A percentile compares a stretch with the other conserved stretches of the same genome.
phyloP scores from a whole-genome alignment of 805 yeast species.

The Monosporozyma servazzii region DNA sequence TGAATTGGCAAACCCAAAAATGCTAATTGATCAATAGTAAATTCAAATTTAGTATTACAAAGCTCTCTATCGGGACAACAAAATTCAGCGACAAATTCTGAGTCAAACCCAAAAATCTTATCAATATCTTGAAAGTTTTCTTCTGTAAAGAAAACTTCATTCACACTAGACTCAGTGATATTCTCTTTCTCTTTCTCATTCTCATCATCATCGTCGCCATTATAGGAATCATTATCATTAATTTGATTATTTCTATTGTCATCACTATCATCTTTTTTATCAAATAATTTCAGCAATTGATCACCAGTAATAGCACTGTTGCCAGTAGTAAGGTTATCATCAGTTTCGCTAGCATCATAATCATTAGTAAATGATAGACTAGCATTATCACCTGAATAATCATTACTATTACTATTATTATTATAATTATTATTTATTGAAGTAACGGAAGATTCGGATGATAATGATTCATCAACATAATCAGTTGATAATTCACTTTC shows the following conservation, averaged over 20 bases:
- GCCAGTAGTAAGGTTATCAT: conserved; percentile 2
- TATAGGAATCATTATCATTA: background rate
- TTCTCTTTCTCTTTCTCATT: too few relatives aligned
- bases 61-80: conserved; percentile 76
- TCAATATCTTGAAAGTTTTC: conserved; percentile 26
- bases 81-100: conserved; percentile 71
- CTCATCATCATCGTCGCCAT: conserved; percentile 4
- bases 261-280: background rate
- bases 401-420: too few relatives aligned
- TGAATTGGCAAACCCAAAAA: conserved; percentile 85
- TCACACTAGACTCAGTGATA: conserved; percentile 5
- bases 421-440: background rate
- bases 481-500: conserved; percentile 32
- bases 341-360: background rate
- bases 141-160: conserved; percentile 20
- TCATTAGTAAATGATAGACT: background rate
- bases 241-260: conserved; percentile 3
- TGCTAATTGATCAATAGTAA: conserved; percentile 72
- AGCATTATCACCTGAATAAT: background rate
- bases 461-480: conserved; percentile 23
- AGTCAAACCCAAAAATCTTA: conserved; percentile 65
- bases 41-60: conserved; percentile 80
- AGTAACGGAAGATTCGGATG: conserved; percentile 8
- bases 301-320: conserved; percentile 21
- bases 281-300: conserved; percentile 12